A percentile compares a stretch with the other conserved stretches of the same genome.
Evolutionary conservation across 306 rosid genomes (phyloP).

Genomic region (Dryas alaskensis): DNA sequence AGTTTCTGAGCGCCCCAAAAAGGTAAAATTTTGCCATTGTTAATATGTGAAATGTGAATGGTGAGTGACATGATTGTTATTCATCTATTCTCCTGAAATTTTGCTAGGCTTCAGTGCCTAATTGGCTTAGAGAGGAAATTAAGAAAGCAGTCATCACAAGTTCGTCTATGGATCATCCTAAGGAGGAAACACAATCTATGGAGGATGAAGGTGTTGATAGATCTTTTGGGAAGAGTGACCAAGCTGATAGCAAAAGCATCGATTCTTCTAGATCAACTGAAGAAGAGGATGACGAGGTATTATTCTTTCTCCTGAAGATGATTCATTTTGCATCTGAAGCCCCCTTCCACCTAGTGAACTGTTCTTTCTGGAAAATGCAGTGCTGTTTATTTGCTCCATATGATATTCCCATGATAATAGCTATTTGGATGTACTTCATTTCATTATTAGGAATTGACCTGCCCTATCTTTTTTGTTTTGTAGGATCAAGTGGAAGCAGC

Average conservation of each 20-base stretch:
- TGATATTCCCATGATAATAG: slow-evolving; percentile 1
- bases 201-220: slow-evolving; percentile 54
- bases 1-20: slow-evolving; percentile 87
- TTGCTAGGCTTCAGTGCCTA: slow-evolving; percentile 88
- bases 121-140: slow-evolving; percentile 96
- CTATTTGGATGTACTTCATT: slow-evolving; percentile 2
- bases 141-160: slow-evolving; percentile 72
- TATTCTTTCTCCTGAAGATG: slow-evolving; percentile 15
- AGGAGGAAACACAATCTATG: slow-evolving; percentile 48
- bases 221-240: slow-evolving; percentile 55
- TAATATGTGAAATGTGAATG: slow-evolving; percentile 30
- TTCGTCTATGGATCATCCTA: slow-evolving; percentile 68
- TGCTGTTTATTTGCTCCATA: slow-evolving; percentile 1
- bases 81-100: slow-evolving; percentile 21
- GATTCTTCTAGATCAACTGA: slow-evolving; percentile 86
- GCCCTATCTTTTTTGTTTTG: slow-evolving; percentile 15
- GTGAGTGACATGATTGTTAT: slow-evolving; percentile 11
- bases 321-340: slow-evolving; percentile 1
- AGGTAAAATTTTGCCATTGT: slow-evolving; percentile 46
- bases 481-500: slow-evolving; percentile 75
- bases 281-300: slow-evolving; percentile 97
- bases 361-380: slow-evolving; percentile 4
- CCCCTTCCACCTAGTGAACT: not conserved
- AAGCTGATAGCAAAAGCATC: slow-evolving; percentile 68
- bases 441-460: slow-evolving; percentile 9